Percentiles rank a stretch among this genome's conserved stretches.
phyloP scores from a whole-genome alignment of 1,284 basidiomycete genomes.

The Ganoderma multipileum region DNA sequence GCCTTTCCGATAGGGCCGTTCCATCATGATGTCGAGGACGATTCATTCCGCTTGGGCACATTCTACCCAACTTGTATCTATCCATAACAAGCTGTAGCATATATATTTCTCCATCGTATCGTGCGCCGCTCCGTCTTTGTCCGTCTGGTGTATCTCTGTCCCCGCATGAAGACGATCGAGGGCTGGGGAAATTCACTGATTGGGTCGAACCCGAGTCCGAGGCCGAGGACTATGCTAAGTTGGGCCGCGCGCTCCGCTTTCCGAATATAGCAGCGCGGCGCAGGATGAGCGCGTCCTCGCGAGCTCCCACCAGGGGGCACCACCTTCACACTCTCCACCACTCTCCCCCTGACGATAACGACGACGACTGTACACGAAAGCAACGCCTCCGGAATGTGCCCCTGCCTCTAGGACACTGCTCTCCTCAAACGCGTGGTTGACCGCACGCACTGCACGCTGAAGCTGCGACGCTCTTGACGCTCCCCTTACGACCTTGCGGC shows the following conservation, averaged over 20 bases:
- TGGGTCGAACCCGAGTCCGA: background rate
- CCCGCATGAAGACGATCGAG: background rate
- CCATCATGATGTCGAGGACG: constrained; percentile 1
- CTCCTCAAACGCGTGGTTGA: background rate
- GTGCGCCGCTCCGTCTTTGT: background rate
- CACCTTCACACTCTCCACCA: background rate
- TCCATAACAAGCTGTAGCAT: constrained; percentile 6
- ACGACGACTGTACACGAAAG: background rate
- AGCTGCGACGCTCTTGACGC: background rate
- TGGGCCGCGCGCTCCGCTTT: constrained; percentile 2
- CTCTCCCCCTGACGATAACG: background rate
- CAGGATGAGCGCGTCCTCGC: background rate
- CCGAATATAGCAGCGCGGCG: background rate
- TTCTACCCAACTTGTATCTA: constrained; percentile 3
- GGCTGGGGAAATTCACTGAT: background rate
- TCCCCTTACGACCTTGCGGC: background rate
- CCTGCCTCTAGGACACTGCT: background rate
- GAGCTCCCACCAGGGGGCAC: too few species aligned
- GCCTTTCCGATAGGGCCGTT: background rate
- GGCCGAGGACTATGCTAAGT: background rate
- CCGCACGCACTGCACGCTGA: constrained; percentile 1
- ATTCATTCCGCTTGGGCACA: background rate
- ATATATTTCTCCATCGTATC: constrained; percentile 1
- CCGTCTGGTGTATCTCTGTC: background rate
- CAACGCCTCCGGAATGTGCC: background rate